These are phyloP conservation scores for Sporothrix sp. DNA, from an alignment of 2,329 filamentous ascomycete genomes.

Conservation along the genomic window DNA sequence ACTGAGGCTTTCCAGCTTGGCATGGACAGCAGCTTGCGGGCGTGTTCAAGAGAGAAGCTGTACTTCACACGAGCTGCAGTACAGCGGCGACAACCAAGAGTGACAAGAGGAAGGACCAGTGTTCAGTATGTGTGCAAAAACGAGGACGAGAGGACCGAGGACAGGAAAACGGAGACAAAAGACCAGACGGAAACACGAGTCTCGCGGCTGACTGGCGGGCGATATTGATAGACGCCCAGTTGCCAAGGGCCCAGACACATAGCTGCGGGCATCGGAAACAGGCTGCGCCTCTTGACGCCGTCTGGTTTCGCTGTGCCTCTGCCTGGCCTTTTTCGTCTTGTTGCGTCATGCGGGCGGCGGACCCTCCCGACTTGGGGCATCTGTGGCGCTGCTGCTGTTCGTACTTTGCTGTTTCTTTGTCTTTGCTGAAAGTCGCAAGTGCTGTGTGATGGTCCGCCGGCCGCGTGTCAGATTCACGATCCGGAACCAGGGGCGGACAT, in stretches of 20 bases:
- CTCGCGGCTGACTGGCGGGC: neutral
- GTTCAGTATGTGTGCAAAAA: too few species aligned
- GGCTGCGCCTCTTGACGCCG: neutral
- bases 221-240: neutral
- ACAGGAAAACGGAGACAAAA: neutral
- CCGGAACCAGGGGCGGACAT: slow-evolving; percentile 3
- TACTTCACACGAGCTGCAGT: too few species aligned
- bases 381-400: too few species aligned
- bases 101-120: neutral
- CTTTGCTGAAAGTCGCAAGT: slow-evolving; percentile 1
- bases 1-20: too few species aligned
- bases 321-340: too few species aligned
- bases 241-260: neutral
- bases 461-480: slow-evolving; percentile 13
- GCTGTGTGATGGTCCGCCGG: slow-evolving; percentile 12
- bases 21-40: neutral
- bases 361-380: too few species aligned
- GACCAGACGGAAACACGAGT: slow-evolving; percentile 2
- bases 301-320: too few species aligned
- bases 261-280: neutral
- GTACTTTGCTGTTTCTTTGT: neutral
- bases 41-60: neutral
- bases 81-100: neutral
- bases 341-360: too few species aligned
- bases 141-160: neutral